phyloP scores from a whole-genome alignment of 2,329 filamentous ascomycete species.

The Ascocoryne sarcoides region DNA sequence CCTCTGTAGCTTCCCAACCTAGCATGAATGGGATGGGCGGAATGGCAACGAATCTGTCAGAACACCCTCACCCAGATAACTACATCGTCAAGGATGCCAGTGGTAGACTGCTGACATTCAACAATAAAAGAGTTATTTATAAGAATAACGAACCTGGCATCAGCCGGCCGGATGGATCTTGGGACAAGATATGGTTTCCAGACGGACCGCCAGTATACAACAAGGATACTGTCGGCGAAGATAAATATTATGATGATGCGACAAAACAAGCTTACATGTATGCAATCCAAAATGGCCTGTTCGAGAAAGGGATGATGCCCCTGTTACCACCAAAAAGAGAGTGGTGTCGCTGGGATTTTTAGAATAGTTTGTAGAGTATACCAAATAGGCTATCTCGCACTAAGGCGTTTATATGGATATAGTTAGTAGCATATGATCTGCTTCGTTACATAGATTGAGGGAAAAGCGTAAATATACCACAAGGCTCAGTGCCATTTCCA shows the following conservation, averaged over 20 bases:
- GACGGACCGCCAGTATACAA: conserved; percentile 57
- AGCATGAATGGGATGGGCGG: conserved; percentile 3
- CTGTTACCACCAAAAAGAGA: conserved; percentile 69
- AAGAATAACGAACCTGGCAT: conserved; percentile 41
- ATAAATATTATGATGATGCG: conserved; percentile 46
- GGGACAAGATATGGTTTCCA: conserved; percentile 64
- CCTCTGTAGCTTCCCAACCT: background rate
- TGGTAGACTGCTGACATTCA: conserved; percentile 47
- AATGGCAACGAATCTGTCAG: background rate
- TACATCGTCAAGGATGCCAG: conserved; percentile 17
- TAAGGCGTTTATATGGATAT: no score
- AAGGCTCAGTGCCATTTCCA: no score
- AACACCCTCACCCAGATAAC: conserved; percentile 9
- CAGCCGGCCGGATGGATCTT: conserved; percentile 43
- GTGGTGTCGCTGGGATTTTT: conserved; percentile 68
- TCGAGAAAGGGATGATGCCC: conserved; percentile 65
- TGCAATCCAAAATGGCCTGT: conserved; percentile 56
- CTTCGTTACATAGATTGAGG: no score
- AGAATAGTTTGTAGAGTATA: conserved; percentile 5
- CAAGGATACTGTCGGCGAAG: conserved; percentile 48
- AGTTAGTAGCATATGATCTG: no score
- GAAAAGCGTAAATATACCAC: no score
- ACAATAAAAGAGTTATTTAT: conserved; percentile 55
- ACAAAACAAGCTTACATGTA: conserved; percentile 55
- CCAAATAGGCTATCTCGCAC: no score